Percentiles rank a stretch among this genome's conserved stretches.
phyloP scores from a whole-genome alignment of 169 alveolate species.

The Plasmodium gaboni region DNA sequence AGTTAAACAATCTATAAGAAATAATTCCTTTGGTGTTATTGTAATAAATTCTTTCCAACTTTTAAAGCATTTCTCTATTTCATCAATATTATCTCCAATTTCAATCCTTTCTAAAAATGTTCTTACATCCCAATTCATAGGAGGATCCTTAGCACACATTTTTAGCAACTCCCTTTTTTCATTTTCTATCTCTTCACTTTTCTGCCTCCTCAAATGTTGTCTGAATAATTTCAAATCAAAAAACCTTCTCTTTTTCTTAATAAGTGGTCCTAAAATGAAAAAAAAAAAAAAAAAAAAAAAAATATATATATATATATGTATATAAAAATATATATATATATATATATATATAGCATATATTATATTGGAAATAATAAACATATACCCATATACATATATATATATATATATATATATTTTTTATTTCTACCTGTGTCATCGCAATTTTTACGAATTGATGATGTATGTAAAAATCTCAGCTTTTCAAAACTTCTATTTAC shows the following conservation, averaged over 20 bases:
- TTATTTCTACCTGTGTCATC: conserved; percentile 64
- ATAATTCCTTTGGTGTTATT: conserved; percentile 85
- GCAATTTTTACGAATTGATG: conserved; percentile 42
- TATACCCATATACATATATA: too few relatives aligned
- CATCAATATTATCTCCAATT: conserved; percentile 88
- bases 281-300: background rate
- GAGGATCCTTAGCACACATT: conserved; percentile 85
- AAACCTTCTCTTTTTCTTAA: conserved; percentile 82
- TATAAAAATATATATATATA: too few relatives aligned
- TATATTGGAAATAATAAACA: background rate
- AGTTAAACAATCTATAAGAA: conserved; percentile 83
- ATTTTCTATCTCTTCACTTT: conserved; percentile 83
- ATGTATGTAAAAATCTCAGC: conserved; percentile 39
- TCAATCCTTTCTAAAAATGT: conserved; percentile 85
- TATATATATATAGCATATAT: too few relatives aligned
- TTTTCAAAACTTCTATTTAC: conserved; percentile 22
- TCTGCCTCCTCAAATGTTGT: conserved; percentile 82
- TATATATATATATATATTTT: background rate
- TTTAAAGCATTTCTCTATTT: conserved; percentile 83
- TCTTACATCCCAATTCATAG: conserved; percentile 88
- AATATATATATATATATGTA: background rate
- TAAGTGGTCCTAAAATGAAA: conserved; percentile 81
- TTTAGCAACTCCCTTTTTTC: conserved; percentile 82
- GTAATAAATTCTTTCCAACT: conserved; percentile 87
- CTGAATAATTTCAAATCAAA: conserved; percentile 85